Base-by-base conservation (phyloP, 83 land plant genomes). In the Picea abies region DNA sequence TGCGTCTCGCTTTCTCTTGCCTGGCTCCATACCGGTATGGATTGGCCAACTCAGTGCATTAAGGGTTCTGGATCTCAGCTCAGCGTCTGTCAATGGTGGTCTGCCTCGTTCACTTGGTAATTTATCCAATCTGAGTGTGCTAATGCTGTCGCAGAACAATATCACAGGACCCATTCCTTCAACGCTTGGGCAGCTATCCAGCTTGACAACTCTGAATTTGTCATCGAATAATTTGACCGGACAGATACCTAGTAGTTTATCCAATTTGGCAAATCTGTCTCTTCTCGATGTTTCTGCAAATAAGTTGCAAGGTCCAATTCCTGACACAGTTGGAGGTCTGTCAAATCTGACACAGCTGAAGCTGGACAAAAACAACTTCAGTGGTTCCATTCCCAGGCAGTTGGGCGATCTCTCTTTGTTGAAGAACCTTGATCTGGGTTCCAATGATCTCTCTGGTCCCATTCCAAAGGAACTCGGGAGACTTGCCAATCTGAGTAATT, bases 21-120 rank as follows among this genome's bases (percentile, higher is more conserved):
- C 93, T 41, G 94, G 99, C 8, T 29, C 82, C 32, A 89, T 97
- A 32, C 99, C 99, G 14, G 89, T 80, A 39, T 97, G 93, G 99
- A 78, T 96, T 72, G 95, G 98, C 29, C 58, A 32, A 26, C 79
- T 85, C 11, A 29, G 72, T 5, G 60, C 69, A 86, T 94, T 96
- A 37, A 73, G 79, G 10, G 22, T 25, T 14, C 82, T 96, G 39
- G 81, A 84, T 72, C 86, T 93, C 72, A 85, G 94, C 10, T 65
- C 23, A 19, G 90, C 92, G 71, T 70, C 61, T 32, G 80, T 96
- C 10, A 71, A 81, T 49, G 99, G 98, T 4, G n/a, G 10, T 2
- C 83, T 97, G 58, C 98, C 99, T 14, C 52, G 64, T 15, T 78
- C 84, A 23, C 72, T 94, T 75, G 87, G 90, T 32, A 85, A 80